Evolutionary conservation across 495 filamentous ascomycete genomes (phyloP).

Genomic region (Lophiostoma macrostomum): DNA sequence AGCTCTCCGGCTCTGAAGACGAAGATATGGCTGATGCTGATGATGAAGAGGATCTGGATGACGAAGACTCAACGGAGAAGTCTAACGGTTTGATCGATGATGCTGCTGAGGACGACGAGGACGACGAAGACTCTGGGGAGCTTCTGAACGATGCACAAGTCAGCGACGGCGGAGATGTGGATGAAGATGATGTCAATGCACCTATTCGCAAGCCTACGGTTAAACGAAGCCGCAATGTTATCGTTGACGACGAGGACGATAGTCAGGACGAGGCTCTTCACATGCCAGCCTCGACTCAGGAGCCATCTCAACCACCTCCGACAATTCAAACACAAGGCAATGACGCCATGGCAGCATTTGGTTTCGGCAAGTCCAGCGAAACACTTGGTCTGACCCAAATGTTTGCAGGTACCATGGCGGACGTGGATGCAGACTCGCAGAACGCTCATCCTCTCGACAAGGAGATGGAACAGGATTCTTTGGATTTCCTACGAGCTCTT

Average conservation of each 20-base stretch:
- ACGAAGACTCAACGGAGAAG: conserved; percentile 35
- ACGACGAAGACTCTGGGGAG: conserved; percentile 43
- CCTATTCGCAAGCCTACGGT: conserved; percentile 53
- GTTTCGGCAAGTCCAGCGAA: conserved; percentile 31
- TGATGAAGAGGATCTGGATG: conserved; percentile 43
- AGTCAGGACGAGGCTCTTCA: conserved; percentile 33
- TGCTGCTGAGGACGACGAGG: conserved; percentile 43
- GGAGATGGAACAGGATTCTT: conserved; percentile 45
- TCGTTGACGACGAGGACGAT: conserved; percentile 41
- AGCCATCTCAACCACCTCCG: not conserved
- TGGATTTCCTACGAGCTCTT: conserved; percentile 50
- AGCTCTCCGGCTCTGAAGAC: conserved; percentile 37
- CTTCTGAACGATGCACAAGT: conserved; percentile 39
- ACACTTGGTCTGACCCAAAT: conserved; percentile 80
- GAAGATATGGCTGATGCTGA: conserved; percentile 43
- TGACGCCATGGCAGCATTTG: conserved; percentile 41
- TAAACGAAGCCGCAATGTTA: conserved; percentile 30
- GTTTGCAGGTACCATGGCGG: conserved; percentile 87
- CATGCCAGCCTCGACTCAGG: not conserved
- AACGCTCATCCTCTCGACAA: conserved; percentile 29
- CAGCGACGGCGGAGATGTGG: conserved; percentile 37
- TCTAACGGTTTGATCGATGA: conserved; percentile 27
- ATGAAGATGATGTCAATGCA: conserved; percentile 33
- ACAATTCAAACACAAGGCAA: conserved; percentile 12
- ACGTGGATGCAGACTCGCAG: conserved; percentile 45